phyloP scores from a whole-genome alignment of 768 basidiomycete species.

The Termitomyces sp. region DNA sequence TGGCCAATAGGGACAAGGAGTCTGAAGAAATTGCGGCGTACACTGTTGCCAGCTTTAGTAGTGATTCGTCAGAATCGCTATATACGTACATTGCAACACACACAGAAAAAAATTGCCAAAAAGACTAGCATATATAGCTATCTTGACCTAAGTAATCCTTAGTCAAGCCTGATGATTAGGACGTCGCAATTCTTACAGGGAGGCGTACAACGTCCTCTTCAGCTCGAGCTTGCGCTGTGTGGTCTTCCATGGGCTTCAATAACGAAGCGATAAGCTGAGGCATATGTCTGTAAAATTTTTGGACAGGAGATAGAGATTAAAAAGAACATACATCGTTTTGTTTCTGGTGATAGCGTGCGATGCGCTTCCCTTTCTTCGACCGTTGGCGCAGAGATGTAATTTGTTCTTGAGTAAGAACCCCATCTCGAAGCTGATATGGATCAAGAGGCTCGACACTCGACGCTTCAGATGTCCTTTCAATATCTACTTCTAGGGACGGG shows the following conservation, averaged over 20 bases:
- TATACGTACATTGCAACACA: constrained; percentile 59
- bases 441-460: constrained; percentile 39
- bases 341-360: constrained; percentile 63
- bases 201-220: constrained; percentile 66
- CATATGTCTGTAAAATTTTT: neutral
- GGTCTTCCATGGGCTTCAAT: constrained; percentile 87
- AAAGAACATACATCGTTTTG: constrained; percentile 63
- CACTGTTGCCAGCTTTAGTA: constrained; percentile 41
- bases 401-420: constrained; percentile 58
- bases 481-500: constrained; percentile 36
- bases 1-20: constrained; percentile 86
- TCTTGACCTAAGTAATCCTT: constrained; percentile 60
- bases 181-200: constrained; percentile 42
- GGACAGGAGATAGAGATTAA: neutral
- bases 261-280: constrained; percentile 78
- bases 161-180: neutral
- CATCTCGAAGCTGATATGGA: constrained; percentile 64
- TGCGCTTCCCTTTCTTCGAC: constrained; percentile 49
- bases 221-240: constrained; percentile 76
- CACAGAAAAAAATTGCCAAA: constrained; percentile 70
- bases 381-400: constrained; percentile 59
- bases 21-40: constrained; percentile 87
- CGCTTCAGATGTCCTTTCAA: constrained; percentile 39
- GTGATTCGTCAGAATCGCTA: neutral
- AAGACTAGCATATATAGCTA: constrained; percentile 86